Conservation (phyloP, 352 stramenopile genomes). For the Phytophthora brassicae region DNA sequence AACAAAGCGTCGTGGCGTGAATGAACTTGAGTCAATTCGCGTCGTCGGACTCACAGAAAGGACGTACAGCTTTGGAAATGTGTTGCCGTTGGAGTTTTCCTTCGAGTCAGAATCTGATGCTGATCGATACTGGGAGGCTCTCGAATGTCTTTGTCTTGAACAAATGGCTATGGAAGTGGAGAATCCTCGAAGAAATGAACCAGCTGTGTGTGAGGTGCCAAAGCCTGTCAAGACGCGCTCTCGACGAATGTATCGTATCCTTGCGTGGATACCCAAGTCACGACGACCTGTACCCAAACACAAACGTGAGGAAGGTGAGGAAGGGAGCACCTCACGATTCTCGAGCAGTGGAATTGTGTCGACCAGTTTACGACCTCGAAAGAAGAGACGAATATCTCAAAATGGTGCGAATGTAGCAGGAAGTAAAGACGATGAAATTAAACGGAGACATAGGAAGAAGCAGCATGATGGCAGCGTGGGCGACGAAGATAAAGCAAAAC, state of each 20-base stretch:
- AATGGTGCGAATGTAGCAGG: constrained; percentile 2
- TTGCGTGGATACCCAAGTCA: constrained; percentile 74
- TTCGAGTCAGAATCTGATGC: constrained; percentile 48
- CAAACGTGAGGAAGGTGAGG: constrained; percentile 16
- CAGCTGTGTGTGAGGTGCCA: constrained; percentile 57
- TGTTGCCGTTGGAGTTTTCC: constrained; percentile 57
- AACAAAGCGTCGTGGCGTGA: constrained; percentile 24
- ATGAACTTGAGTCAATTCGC: constrained; percentile 37
- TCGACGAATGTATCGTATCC: constrained; percentile 65
- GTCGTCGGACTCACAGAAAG: constrained; percentile 69
- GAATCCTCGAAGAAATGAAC: constrained; percentile 52
- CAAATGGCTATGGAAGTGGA: constrained; percentile 80
- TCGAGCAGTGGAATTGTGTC: constrained; percentile 72
- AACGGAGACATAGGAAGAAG: constrained; percentile 24
- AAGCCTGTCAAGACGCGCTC: constrained; percentile 63
- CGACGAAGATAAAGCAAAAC: constrained; percentile 11
- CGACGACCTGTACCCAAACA: constrained; percentile 43
- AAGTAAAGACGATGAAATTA: constrained; percentile 2
- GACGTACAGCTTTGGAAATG: constrained; percentile 65
- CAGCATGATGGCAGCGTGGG: constrained; percentile 3
- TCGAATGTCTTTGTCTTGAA: constrained; percentile 81
- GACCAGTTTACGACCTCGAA: constrained; percentile 40
- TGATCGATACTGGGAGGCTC: constrained; percentile 72
- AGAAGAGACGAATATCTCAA: constrained; percentile 27
- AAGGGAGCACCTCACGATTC: constrained; percentile 4